Base-by-base conservation (phyloP, 2,329 filamentous ascomycete species). In the Cladosporium sp. region DNA sequence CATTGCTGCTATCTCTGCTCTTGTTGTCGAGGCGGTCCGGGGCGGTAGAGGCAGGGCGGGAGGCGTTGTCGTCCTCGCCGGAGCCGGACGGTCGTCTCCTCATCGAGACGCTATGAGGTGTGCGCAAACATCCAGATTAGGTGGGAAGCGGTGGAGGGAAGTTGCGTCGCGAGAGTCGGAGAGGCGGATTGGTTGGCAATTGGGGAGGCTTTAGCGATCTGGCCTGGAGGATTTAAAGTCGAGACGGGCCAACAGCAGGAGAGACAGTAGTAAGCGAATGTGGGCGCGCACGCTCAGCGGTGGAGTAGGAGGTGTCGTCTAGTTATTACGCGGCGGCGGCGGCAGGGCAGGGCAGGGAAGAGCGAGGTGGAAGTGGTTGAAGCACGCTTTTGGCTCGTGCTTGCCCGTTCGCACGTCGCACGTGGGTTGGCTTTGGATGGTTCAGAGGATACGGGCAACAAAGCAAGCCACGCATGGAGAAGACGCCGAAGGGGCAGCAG, bases 81-180 rank as follows among this genome's bases (percentile, higher is more conserved):
- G 76, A 77, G 63, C 73, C 73, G 48, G 78, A 79, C 54, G 76
- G 74, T 61, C 77, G 76, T 76, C 76, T 77, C 74, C 77, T 73
- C 79, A 80, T 80, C 73, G 76, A 73, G 66, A 65, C 61, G 64
- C 65, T 66, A 59, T 53, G 25, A 39, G 28, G 56, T 46, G 36
- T 46, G 59, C 62, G 66, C 66, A 58, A 58, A 51, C 67, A 67
- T 70, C 66, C 66, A 68, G 66, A 43, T 61, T 28, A 48, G 39
- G 39, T 4, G 18, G 39, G 56, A 66, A 66, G 64, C 64, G 66
- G 70, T 66, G 49, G 67, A 63, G 59, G 28, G 30, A 23, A 39
- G 14, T 34, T 34, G 58, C n/a, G 46, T 49, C 26, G 34, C 34
- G 25, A 46, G 18, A 46, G 48, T 43, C 21, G 39, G 39, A 11